These are phyloP conservation scores for Knoxdaviesia proteae DNA, from an alignment of 2,329 filamentous ascomycete species.

Conservation along the genomic window DNA sequence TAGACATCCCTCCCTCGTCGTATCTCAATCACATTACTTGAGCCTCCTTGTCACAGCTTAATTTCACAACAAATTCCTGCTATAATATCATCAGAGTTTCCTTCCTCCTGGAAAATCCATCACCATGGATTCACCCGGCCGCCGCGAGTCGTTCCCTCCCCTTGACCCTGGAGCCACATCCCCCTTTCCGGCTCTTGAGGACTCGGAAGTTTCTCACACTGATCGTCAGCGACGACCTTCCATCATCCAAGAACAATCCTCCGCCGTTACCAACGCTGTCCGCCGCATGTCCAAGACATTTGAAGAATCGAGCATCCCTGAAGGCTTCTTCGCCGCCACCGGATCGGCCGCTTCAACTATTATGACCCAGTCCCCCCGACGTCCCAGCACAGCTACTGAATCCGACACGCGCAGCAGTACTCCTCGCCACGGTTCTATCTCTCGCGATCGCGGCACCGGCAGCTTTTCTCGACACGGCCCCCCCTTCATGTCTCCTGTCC, in stretches of 20 bases:
- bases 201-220: background rate
- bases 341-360: slow-evolving; percentile 22
- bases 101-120: too few species aligned
- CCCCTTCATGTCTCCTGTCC: slow-evolving; percentile 1
- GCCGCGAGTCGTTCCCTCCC: background rate
- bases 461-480: background rate
- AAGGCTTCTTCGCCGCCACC: slow-evolving; percentile 25
- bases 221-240: too few species aligned
- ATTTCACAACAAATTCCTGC: too few species aligned
- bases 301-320: slow-evolving; percentile 22
- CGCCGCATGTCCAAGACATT: slow-evolving; percentile 17
- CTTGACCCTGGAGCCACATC: background rate
- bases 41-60: too few species aligned
- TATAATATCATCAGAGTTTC: too few species aligned
- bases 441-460: background rate
- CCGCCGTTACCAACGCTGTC: slow-evolving; percentile 6
- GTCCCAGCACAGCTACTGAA: slow-evolving; percentile 5
- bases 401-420: background rate
- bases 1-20: too few species aligned
- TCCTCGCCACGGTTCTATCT: slow-evolving; percentile 1
- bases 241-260: background rate
- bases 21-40: too few species aligned
- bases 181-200: background rate
- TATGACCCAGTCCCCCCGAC: slow-evolving; percentile 3
- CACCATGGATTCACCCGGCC: background rate